phyloP scores from a whole-genome alignment of 2,329 filamentous ascomycete genomes.

The Aspergillus tamarii region DNA sequence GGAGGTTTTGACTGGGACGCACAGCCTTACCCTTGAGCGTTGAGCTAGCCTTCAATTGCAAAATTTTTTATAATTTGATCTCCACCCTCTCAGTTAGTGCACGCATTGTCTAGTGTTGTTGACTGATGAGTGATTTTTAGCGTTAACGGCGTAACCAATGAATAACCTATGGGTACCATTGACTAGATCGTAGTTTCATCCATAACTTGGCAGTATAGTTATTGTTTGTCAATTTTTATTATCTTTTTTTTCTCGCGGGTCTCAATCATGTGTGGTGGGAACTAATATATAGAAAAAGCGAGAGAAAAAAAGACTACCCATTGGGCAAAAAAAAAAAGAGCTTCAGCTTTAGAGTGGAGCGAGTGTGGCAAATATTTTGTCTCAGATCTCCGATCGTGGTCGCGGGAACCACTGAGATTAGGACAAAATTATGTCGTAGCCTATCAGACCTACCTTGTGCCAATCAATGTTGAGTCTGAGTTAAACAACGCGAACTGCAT shows the following conservation, averaged over 20 bases:
- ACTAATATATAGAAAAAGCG: not conserved
- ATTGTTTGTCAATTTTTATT: too few species aligned
- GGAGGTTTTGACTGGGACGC: constrained; percentile 34
- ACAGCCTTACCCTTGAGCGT: not conserved
- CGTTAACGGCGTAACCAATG: not conserved
- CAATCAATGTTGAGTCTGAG: not conserved
- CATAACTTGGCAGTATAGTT: not conserved
- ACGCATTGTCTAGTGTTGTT: not conserved
- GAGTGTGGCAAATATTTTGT: not conserved
- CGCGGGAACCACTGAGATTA: not conserved
- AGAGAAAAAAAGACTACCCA: too few species aligned
- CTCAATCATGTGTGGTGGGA: not conserved
- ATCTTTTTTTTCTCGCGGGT: not conserved
- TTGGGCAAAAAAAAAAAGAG: not conserved
- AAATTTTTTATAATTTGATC: not conserved
- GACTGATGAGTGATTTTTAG: not conserved
- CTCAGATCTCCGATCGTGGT: constrained; percentile 4
- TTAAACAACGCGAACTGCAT: not conserved
- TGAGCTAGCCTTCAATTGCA: not conserved
- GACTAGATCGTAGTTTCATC: not conserved
- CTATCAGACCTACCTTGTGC: not conserved
- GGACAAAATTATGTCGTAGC: not conserved
- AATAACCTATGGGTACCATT: not conserved
- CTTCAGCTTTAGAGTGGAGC: not conserved
- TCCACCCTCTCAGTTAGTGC: not conserved